phyloP scores from a whole-genome alignment of 2,329 filamentous ascomycete species.

The Rhynchosporium graminicola region DNA sequence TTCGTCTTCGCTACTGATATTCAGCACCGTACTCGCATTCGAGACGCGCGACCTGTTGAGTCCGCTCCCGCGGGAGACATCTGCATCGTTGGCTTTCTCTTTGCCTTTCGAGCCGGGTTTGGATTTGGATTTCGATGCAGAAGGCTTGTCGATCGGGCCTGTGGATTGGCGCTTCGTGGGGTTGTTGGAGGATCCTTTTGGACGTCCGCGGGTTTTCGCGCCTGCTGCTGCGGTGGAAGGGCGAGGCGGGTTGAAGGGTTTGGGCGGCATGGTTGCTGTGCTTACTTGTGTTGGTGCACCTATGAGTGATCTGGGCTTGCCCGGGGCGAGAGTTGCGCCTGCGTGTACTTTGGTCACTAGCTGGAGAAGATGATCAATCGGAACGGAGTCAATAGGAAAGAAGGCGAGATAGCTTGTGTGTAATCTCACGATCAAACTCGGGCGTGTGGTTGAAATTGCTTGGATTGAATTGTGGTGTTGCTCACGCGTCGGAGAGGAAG shows the following conservation, averaged over 20 bases:
- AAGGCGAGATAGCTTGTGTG: background rate
- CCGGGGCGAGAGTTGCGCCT: no score
- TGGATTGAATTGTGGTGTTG: background rate
- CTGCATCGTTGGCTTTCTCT: constrained; percentile 3
- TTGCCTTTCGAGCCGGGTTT: background rate
- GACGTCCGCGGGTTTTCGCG: constrained; percentile 22
- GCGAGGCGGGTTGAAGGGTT: constrained; percentile 39
- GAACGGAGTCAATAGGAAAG: no score
- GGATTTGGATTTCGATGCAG: constrained; percentile 14
- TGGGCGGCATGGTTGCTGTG: constrained; percentile 34
- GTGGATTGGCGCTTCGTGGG: constrained; percentile 15
- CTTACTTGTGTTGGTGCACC: no score
- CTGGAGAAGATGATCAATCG: no score
- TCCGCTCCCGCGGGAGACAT: background rate
- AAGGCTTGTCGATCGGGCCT: background rate
- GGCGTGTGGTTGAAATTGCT: background rate
- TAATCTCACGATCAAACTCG: no score
- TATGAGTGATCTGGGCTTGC: no score
- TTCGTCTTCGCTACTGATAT: constrained; percentile 11
- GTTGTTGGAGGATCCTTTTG: constrained; percentile 19
- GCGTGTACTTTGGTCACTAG: background rate
- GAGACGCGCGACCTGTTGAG: constrained; percentile 10
- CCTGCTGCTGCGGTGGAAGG: constrained; percentile 20
- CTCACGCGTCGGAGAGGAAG: background rate
- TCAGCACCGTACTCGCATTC: constrained; percentile 12